These are phyloP conservation scores for Colletotrichum sp. DNA, from an alignment of 2,329 filamentous ascomycete genomes.

Conservation along the genomic window DNA sequence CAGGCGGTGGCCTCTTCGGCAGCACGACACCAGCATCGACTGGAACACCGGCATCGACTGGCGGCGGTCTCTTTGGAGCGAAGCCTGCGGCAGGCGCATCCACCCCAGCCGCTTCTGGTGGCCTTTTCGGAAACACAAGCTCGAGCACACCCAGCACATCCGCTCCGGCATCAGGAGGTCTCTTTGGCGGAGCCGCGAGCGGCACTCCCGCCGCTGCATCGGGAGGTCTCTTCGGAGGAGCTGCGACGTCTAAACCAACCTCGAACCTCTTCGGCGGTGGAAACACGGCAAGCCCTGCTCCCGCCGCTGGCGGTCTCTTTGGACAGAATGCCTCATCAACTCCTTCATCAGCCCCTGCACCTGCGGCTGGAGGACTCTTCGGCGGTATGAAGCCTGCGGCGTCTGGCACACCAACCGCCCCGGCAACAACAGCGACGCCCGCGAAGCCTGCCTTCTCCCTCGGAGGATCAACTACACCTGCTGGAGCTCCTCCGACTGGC, in stretches of 20 bases:
- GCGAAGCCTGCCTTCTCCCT: constrained; percentile 55
- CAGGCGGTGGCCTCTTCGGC: constrained; percentile 29
- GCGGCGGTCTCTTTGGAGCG: constrained; percentile 33
- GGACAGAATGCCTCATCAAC: constrained; percentile 26
- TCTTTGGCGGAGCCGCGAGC: constrained; percentile 16
- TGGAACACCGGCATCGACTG: constrained; percentile 23
- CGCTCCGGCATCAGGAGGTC: constrained; percentile 22
- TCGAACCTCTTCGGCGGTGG: constrained; percentile 24
- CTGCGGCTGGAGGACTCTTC: constrained; percentile 20
- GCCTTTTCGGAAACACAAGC: constrained; percentile 10
- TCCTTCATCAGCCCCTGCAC: constrained; percentile 24
- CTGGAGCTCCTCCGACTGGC: constrained; percentile 56
- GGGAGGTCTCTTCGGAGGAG: constrained; percentile 23
- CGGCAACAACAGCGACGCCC: constrained; percentile 38
- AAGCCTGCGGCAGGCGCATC: constrained; percentile 19
- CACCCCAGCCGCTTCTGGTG: constrained; percentile 6
- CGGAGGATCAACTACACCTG: constrained; percentile 58
- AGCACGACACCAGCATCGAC: constrained; percentile 24
- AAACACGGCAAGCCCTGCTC: constrained; percentile 27
- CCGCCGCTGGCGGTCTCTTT: constrained; percentile 31
- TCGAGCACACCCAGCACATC: constrained; percentile 20
- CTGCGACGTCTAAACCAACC: constrained; percentile 28
- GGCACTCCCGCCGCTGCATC: constrained; percentile 4
- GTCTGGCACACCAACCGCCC: constrained; percentile 13
- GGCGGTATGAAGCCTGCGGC: constrained; percentile 10